phyloP scores from a whole-genome alignment of 768 basidiomycete species.

The Termitomyces sp. region DNA sequence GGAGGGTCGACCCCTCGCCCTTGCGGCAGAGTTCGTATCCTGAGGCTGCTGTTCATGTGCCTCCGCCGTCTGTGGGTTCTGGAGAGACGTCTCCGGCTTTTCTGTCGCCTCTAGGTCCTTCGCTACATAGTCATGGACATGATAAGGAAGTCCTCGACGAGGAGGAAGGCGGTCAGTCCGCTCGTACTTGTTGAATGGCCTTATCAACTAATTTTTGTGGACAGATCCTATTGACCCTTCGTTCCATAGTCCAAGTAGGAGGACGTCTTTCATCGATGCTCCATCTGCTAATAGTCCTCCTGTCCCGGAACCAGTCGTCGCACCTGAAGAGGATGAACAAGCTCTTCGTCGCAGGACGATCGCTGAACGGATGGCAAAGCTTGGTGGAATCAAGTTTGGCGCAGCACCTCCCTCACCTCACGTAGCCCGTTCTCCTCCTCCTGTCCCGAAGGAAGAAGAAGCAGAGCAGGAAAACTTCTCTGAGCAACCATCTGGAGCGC shows the following conservation, averaged over 20 bases:
- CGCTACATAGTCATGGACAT: slow-evolving; percentile 1
- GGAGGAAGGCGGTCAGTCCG: slow-evolving; percentile 54
- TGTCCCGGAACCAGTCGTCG: slow-evolving; percentile 10
- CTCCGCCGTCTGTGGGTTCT: slow-evolving; percentile 8
- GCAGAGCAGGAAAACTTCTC: slow-evolving; percentile 18
- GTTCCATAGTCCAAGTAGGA: slow-evolving; percentile 52
- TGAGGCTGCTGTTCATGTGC: not conserved
- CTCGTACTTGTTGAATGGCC: not conserved
- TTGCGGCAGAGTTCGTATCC: slow-evolving; percentile 12
- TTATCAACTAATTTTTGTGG: not conserved
- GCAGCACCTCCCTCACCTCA: slow-evolving; percentile 46
- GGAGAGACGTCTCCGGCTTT: slow-evolving; percentile 17
- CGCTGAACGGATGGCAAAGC: slow-evolving; percentile 92
- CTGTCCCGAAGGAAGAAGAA: slow-evolving; percentile 25
- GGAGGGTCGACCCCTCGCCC: slow-evolving; percentile 10
- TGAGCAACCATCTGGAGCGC: slow-evolving; percentile 19
- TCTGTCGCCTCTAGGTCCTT: slow-evolving; percentile 19
- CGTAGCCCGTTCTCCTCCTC: slow-evolving; percentile 35
- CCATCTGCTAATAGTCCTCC: slow-evolving; percentile 11
- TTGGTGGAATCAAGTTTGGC: slow-evolving; percentile 84
- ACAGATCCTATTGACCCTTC: slow-evolving; percentile 69
- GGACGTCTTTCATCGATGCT: slow-evolving; percentile 26
- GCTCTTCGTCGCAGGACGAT: slow-evolving; percentile 65
- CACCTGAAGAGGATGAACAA: slow-evolving; percentile 38
- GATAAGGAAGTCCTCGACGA: slow-evolving; percentile 52